phyloP scores from a whole-genome alignment of 2,329 filamentous ascomycete species.

The Corinectria fuckeliana region DNA sequence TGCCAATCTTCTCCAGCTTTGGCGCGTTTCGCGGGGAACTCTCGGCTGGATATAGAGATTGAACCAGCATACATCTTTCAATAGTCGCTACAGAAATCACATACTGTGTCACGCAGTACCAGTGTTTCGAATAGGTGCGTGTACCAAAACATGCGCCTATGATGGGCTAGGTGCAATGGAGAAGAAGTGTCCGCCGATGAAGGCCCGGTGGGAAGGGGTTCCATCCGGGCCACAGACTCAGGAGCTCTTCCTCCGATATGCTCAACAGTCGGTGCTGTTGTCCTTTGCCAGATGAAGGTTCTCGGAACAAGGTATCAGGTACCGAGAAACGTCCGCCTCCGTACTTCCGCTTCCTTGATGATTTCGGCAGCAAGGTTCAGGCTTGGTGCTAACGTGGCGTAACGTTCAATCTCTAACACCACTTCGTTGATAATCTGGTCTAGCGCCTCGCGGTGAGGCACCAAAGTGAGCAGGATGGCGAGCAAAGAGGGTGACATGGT shows the following conservation, averaged over 20 bases:
- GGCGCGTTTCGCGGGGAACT: conserved; percentile 8
- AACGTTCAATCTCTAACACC: conserved; percentile 75
- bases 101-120: background rate
- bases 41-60: conserved; percentile 1
- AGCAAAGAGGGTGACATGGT: conserved; percentile 79
- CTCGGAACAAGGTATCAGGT: conserved; percentile 45
- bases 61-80: background rate
- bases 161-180: background rate
- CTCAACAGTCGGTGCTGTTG: background rate
- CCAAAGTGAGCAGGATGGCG: conserved; percentile 64
- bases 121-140: background rate
- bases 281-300: background rate
- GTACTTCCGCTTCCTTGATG: conserved; percentile 77
- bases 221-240: background rate
- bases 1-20: conserved; percentile 8
- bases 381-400: conserved; percentile 78
- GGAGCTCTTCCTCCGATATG: background rate
- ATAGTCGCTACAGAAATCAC: background rate
- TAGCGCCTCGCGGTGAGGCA: conserved; percentile 65
- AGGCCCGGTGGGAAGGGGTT: background rate
- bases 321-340: conserved; percentile 68
- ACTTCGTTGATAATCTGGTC: conserved; percentile 81
- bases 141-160: background rate
- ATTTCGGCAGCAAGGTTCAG: conserved; percentile 79
- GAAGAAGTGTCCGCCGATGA: background rate